phyloP scores from a whole-genome alignment of 257 asterid species.

The Cruciata laevipes region DNA sequence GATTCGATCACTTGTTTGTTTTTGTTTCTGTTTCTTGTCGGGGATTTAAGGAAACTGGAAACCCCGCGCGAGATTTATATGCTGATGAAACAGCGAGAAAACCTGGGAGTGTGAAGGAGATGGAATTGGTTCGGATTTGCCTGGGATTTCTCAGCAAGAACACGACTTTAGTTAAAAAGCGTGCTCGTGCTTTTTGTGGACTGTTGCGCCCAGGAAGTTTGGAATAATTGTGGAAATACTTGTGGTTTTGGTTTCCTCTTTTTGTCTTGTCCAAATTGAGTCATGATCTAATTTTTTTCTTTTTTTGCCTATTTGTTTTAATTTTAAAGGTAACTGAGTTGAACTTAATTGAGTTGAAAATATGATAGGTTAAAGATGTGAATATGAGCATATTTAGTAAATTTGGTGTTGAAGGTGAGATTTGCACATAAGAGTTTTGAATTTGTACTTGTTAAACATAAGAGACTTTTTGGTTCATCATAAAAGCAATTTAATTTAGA shows the following conservation, averaged over 20 bases:
- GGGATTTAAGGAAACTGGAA: constrained; percentile 8
- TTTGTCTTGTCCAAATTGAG: not conserved
- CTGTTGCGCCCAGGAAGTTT: not conserved
- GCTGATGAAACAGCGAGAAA: not conserved
- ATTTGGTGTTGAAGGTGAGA: too few species aligned
- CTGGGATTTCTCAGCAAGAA: not conserved
- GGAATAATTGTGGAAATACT: not conserved
- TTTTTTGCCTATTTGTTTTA: too few species aligned
- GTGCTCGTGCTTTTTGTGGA: not conserved
- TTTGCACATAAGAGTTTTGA: too few species aligned
- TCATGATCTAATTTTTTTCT: too few species aligned
- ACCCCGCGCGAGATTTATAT: not conserved
- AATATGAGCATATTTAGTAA: too few species aligned
- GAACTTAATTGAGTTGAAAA: too few species aligned
- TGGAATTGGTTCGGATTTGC: not conserved
- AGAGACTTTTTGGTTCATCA: too few species aligned
- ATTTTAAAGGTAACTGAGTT: too few species aligned
- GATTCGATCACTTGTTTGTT: not conserved
- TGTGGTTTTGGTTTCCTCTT: not conserved
- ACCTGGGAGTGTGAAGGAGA: not conserved
- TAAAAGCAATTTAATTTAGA: too few species aligned
- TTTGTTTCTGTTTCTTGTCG: too few species aligned
- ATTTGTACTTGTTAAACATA: too few species aligned
- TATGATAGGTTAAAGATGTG: too few species aligned
- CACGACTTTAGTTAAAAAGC: constrained; percentile 8